phyloP scores from a whole-genome alignment of 1,139 yeast genomes.

The Suhomyces anneliseae region DNA sequence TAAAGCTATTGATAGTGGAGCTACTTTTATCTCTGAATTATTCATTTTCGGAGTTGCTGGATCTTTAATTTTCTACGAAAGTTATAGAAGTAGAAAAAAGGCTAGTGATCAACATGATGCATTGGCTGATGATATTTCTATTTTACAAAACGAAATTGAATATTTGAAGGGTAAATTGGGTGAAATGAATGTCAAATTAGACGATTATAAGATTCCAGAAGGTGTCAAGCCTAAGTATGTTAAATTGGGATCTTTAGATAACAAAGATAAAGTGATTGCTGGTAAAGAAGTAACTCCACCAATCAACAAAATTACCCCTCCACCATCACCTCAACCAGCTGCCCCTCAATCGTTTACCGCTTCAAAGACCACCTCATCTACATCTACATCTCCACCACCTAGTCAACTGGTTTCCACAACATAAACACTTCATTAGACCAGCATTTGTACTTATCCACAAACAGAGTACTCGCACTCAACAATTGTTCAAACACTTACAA shows the following conservation, averaged over 20 bases:
- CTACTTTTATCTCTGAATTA: conserved; percentile 73
- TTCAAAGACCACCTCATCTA: neutral
- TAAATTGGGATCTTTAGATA: conserved; percentile 18
- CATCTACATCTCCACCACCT: neutral
- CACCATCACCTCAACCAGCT: neutral
- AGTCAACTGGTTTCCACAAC: no score
- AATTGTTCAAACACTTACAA: neutral
- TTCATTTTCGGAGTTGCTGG: conserved; percentile 83
- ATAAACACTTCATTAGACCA: no score
- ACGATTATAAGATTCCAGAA: conserved; percentile 49
- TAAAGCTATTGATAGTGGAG: conserved; percentile 82
- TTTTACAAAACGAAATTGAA: conserved; percentile 69
- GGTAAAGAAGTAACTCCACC: no score
- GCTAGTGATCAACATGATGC: conserved; percentile 61
- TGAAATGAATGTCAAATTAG: conserved; percentile 42
- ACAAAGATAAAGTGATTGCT: neutral
- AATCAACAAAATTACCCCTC: neutral
- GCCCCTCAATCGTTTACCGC: neutral
- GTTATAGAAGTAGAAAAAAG: conserved; percentile 66
- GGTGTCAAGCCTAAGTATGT: conserved; percentile 48
- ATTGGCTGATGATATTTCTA: conserved; percentile 65
- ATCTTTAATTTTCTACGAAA: conserved; percentile 70
- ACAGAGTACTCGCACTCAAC: no score
- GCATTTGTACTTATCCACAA: no score
- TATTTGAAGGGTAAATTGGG: conserved; percentile 51